Base-by-base conservation (phyloP, 306 rosid genomes). In the Heteromeles arbutifolia region DNA sequence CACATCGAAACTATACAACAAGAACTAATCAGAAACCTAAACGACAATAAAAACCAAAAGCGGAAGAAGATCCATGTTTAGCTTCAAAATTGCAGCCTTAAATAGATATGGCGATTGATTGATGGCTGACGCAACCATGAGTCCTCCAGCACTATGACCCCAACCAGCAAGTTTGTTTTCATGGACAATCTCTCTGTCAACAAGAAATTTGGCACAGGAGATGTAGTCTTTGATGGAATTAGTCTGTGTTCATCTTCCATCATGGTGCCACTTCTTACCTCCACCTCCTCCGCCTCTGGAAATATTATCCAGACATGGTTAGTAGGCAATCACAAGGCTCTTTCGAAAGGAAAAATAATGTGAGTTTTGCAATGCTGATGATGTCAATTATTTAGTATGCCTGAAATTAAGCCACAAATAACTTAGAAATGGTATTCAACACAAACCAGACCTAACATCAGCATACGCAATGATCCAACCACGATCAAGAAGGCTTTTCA, bases 111-210 rank as follows among this genome's bases (percentile, higher is more conserved):
- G 98, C 83, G 66, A 84, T 56, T 52, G 63, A 81, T 96, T 96
- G 75, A 96, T 86, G 73, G 98, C 92, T 8, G 98, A 90, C 56
- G 98, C 98, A 81, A 90, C 98, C 88, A 90, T 76, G 78, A 92
- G 93, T 68, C 99, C 98, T 80, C 97, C 97, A 53, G 97, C 99
- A 84, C 93, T 89, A 81, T 86, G 88, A 80, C 97, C 97, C 87
- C 90, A 88, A 73, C 89, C 92, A 74, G 98, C 97, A 82, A 95
- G 91, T 77, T 89, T 89, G 79, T 87, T 87, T 81, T 89, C 92
- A 76, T 85, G 78, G 74, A 90, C 92, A 62, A 92, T 84, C 78
- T 82, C 85, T 73, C 74, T 85, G 74, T 88, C 96, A 68, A 82
- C 34, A 67, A 95, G 92, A 73, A 85, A 95, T 81, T 89, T 88